Percentiles rank a stretch among this genome's conserved stretches.
Evolutionary conservation across 106 monocot species (phyloP).

Genomic region (Acorus gramineus): DNA sequence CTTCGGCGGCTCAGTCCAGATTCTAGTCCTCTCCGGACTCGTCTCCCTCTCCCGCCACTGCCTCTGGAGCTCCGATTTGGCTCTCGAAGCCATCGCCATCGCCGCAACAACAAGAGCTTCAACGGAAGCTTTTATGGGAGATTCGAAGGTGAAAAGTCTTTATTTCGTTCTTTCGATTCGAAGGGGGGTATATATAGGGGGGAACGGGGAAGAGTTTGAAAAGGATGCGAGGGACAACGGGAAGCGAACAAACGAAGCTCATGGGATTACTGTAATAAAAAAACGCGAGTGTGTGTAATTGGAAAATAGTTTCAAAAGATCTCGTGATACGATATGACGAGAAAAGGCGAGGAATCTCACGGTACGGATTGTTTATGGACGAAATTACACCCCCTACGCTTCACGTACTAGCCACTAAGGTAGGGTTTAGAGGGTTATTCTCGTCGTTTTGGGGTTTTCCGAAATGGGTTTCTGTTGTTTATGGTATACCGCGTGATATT

Average conservation of each 20-base stretch:
- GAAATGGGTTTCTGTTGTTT: too few species aligned
- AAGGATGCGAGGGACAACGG: constrained; percentile 15
- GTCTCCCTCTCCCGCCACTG: constrained; percentile 19
- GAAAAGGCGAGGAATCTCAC: too few species aligned
- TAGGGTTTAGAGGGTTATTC: too few species aligned
- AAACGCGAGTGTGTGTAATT: not conserved
- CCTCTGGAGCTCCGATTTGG: constrained; percentile 8
- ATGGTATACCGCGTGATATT: too few species aligned
- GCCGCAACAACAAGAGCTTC: not conserved
- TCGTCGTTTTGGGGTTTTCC: too few species aligned
- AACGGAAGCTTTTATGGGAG: not conserved
- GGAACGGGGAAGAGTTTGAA: constrained; percentile 5
- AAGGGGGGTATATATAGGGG: not conserved
- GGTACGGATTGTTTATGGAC: too few species aligned
- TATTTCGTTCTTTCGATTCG: too few species aligned
- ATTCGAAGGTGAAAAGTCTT: too few species aligned
- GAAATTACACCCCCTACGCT: too few species aligned
- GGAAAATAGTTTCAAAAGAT: not conserved
- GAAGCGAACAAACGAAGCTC: constrained; percentile 4
- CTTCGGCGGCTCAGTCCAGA: constrained; percentile 51
- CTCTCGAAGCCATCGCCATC: constrained; percentile 23
- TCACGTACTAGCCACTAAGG: too few species aligned
- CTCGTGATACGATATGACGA: not conserved
- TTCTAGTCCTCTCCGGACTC: constrained; percentile 62
- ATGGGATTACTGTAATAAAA: constrained; percentile 1